phyloP scores from a whole-genome alignment of 192 early-diverging fungal genomes.

The Rhizoclosmatium sp. region DNA sequence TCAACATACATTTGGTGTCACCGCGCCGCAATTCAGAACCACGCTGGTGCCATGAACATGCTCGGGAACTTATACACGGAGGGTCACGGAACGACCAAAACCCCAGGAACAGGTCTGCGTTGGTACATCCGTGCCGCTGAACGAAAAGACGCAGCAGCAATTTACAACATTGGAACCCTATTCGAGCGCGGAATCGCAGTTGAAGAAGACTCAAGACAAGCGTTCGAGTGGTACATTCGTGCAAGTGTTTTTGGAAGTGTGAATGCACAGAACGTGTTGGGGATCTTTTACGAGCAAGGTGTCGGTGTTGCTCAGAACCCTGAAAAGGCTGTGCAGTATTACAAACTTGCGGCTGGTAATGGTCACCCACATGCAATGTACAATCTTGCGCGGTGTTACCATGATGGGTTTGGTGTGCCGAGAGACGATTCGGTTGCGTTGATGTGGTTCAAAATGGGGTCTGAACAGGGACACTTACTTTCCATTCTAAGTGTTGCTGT shows the following conservation, averaged over 20 bases:
- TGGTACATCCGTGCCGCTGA: conserved; percentile 64
- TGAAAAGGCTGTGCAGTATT: conserved; percentile 49
- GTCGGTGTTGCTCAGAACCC: conserved; percentile 41
- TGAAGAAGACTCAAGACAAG: conserved; percentile 40
- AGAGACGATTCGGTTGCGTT: conserved; percentile 51
- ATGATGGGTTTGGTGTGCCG: conserved; percentile 58
- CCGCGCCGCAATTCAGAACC: conserved; percentile 55
- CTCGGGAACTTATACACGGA: conserved; percentile 81
- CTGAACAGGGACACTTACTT: conserved; percentile 53
- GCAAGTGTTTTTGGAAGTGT: conserved; percentile 52
- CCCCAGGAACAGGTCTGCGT: conserved; percentile 67
- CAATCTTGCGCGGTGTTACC: conserved; percentile 62
- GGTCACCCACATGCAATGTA: conserved; percentile 65
- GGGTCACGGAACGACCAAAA: conserved; percentile 67
- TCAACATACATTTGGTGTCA: conserved; percentile 54
- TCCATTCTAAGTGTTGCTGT: conserved; percentile 71
- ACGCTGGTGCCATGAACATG: conserved; percentile 59
- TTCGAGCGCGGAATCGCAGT: conserved; percentile 62
- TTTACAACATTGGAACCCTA: conserved; percentile 66
- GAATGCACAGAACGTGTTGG: conserved; percentile 60
- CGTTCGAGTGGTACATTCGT: conserved; percentile 59
- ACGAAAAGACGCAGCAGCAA: conserved; percentile 55
- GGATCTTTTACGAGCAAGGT: conserved; percentile 62
- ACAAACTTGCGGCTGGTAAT: conserved; percentile 49
- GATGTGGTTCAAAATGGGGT: conserved; percentile 53